Percentiles rank a stretch among this genome's conserved stretches.
Evolutionary conservation across 495 filamentous ascomycete genomes (phyloP).

Genomic region (Penicillium macrosclerotiorum): DNA sequence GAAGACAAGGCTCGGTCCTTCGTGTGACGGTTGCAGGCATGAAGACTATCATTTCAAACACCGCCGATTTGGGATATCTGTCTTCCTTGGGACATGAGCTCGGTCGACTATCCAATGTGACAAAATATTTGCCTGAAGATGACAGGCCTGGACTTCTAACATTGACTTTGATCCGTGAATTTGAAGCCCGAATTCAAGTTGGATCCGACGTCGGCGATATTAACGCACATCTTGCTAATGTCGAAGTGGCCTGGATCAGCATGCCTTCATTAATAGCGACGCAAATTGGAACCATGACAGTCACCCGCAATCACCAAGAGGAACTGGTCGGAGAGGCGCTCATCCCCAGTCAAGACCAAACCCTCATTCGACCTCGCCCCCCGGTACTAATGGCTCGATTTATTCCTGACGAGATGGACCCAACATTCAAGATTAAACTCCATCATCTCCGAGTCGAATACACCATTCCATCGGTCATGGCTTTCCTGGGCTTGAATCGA

Average conservation of each 20-base stretch:
- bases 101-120: conserved; percentile 75
- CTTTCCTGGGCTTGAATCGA: conserved; percentile 66
- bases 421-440: conserved; percentile 81
- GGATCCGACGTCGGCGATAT: conserved; percentile 65
- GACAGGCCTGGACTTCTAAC: conserved; percentile 88
- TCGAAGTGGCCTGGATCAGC: conserved; percentile 80
- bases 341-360: conserved; percentile 15
- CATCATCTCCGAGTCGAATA: conserved; percentile 83
- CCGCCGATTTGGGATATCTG: conserved; percentile 61
- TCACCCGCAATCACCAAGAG: conserved; percentile 65
- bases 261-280: conserved; percentile 78
- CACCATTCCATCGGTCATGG: conserved; percentile 75
- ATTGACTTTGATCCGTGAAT: conserved; percentile 60
- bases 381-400: conserved; percentile 77
- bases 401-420: conserved; percentile 91
- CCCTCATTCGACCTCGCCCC: conserved; percentile 25
- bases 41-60: conserved; percentile 53
- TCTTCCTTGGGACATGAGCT: conserved; percentile 74
- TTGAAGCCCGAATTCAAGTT: conserved; percentile 58
- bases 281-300: conserved; percentile 57
- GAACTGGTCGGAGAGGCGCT: conserved; percentile 62
- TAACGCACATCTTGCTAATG: conserved; percentile 50
- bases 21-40: conserved; percentile 63
- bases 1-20: conserved; percentile 83
- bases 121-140: conserved; percentile 95